Evolutionary conservation across 2,329 filamentous ascomycete species (phyloP).

Genomic region (Elsinoe perseae): DNA sequence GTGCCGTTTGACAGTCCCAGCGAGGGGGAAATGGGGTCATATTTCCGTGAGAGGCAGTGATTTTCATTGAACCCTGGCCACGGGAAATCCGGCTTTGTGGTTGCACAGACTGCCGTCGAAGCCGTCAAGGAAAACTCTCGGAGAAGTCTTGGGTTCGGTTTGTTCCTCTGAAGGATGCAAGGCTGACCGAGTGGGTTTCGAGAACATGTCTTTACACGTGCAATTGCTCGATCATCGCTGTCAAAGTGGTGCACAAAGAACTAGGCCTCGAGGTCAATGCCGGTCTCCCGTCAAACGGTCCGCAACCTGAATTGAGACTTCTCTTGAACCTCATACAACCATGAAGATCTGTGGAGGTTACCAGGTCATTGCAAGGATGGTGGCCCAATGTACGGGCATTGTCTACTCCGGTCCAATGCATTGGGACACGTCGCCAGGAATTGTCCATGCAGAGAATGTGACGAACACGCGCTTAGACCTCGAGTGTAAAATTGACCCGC

Average conservation of each 20-base stretch:
- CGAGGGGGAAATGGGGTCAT: not conserved
- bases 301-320: not conserved
- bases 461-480: not conserved
- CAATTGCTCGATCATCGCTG: not conserved
- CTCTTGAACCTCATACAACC: not conserved
- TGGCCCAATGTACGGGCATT: not conserved
- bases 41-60: not conserved
- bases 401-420: not conserved
- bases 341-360: too few relatives aligned
- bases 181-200: not conserved
- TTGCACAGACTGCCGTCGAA: not conserved
- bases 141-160: conserved; percentile 6
- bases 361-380: not conserved
- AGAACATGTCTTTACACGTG: not conserved
- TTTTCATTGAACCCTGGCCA: not conserved
- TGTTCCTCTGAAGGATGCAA: conserved; percentile 1
- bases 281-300: not conserved
- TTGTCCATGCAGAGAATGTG: not conserved
- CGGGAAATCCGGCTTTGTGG: conserved; percentile 5
- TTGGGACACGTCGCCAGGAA: not conserved
- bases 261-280: not conserved
- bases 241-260: not conserved
- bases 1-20: not conserved
- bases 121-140: conserved; percentile 1
- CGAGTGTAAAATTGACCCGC: not conserved